These are phyloP conservation scores for Pythium sp. DNA, from an alignment of 352 stramenopile species.

Conservation along the genomic window DNA sequence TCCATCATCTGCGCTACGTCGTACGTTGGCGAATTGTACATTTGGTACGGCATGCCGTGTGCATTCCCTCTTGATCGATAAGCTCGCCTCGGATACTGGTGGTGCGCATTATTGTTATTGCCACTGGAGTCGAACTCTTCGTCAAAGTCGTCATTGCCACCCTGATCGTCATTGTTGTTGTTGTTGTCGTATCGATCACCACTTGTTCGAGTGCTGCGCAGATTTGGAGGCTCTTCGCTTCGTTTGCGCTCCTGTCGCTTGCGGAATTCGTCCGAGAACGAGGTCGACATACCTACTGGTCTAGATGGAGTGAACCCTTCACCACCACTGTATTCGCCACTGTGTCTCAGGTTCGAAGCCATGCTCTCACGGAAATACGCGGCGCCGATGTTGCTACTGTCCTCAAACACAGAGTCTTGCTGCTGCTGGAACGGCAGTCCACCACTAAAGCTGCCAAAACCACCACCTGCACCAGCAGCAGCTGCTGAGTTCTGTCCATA, in stretches of 20 bases:
- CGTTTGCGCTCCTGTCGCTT: slow-evolving; percentile 46
- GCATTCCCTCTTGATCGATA: not conserved
- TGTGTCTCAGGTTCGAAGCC: slow-evolving; percentile 8
- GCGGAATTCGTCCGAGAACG: slow-evolving; percentile 55
- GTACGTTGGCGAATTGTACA: slow-evolving; percentile 72
- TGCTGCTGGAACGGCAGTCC: not conserved
- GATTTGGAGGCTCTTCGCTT: not conserved
- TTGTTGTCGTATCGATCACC: slow-evolving; percentile 20
- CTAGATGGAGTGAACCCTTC: not conserved
- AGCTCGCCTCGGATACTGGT: not conserved
- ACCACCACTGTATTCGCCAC: not conserved
- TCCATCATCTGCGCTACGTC: slow-evolving; percentile 86
- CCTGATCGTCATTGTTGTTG: slow-evolving; percentile 17
- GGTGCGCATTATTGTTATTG: not conserved
- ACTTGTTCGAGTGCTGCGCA: not conserved
- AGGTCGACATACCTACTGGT: slow-evolving; percentile 6
- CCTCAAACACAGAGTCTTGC: not conserved
- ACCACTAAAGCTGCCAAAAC: not conserved
- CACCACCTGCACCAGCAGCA: not conserved
- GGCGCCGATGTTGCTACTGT: slow-evolving; percentile 18
- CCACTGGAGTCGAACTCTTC: slow-evolving; percentile 18
- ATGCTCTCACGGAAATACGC: slow-evolving; percentile 41
- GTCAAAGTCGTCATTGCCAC: slow-evolving; percentile 17
- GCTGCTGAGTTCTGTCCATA: not conserved
- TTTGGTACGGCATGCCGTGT: slow-evolving; percentile 28